A percentile compares a stretch with the other conserved stretches of the same genome.
These are phyloP conservation scores for Phoenix roebelenii DNA, from an alignment of 176 grass and related monocot genomes.

Conservation along the genomic window DNA sequence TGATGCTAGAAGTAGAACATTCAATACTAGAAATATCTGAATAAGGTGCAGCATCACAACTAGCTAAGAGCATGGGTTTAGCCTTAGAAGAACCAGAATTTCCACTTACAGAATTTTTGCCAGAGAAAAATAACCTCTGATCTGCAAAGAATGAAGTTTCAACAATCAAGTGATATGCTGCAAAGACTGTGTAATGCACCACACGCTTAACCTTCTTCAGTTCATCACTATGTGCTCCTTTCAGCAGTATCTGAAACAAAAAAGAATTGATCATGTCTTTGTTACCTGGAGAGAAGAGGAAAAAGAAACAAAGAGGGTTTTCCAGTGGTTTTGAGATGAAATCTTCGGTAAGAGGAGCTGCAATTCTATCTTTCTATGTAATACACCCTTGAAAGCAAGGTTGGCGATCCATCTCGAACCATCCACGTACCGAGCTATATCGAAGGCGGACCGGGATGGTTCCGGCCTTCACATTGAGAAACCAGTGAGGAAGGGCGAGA, in stretches of 20 bases:
- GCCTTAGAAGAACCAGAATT: constrained; percentile 18
- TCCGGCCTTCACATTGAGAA: too few relatives aligned
- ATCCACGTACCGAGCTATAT: too few relatives aligned
- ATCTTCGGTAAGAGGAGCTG: too few relatives aligned
- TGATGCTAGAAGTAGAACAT: background rate
- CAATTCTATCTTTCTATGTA: too few relatives aligned
- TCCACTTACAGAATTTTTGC: constrained; percentile 32
- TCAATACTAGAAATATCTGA: background rate
- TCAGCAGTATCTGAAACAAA: constrained; percentile 66
- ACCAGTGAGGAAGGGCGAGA: too few relatives aligned
- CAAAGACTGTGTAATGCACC: constrained; percentile 71
- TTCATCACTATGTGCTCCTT: constrained; percentile 54
- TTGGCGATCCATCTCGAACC: too few relatives aligned
- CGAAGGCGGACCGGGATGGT: too few relatives aligned
- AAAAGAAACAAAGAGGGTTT: constrained; percentile 9
- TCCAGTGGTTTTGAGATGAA: too few relatives aligned
- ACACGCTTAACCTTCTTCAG: constrained; percentile 82
- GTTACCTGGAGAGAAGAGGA: too few relatives aligned
- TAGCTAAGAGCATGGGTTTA: background rate
- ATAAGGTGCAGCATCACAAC: constrained; percentile 1
- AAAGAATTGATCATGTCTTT: constrained; percentile 6
- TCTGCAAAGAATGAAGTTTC: constrained; percentile 88
- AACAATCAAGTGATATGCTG: constrained; percentile 78
- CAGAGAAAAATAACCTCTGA: constrained; percentile 54
- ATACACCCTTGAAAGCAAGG: too few relatives aligned